Evolutionary conservation across 1,284 basidiomycete species (phyloP), one percentile per base, ranked within the genome.

Genomic region (Ceratobasidium sp.): DNA sequence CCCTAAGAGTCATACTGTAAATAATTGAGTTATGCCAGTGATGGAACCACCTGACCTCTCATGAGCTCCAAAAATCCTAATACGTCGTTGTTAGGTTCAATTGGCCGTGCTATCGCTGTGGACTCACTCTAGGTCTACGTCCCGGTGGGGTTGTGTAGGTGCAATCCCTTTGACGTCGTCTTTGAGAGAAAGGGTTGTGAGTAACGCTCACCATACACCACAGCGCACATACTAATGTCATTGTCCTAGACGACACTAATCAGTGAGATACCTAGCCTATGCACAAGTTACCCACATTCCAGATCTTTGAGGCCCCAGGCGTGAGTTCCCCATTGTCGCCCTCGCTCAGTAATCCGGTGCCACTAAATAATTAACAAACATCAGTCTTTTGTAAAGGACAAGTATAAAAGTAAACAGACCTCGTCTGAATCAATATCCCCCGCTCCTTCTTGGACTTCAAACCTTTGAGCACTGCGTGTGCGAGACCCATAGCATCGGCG

Each of bases 391-490:
- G n/a, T 44, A 40, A 56, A 56, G 4, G 44, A 29, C 9, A 15
- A 19, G 64, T 15, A 19, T 17, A 44, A 40, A 22, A 29, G 29
- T 34, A 19, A 66, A n/a, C 49, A 29, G 4, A 79, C 78, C 78
- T 82, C 13, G 84, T 85, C 74, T 85, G 84, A 43, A 85, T 83
- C 57, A 84, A 81, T 17, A 85, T 78, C 9, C 82, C 81, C 40
- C 81, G 80, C 37, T 81, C 80, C 68, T 82, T 82, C 32, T 82
- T 81, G 75, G 74, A 77, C 68, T 82, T 82, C 79, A 83, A 78
- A 4, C 84, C 84, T 65, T 79, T 79, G 37, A 85, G 75, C 56
- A 85, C 80, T 2, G 84, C 83, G 62, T 82, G 74, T 32, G 81
- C 80, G 40, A 80, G 80, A 2, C 70, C 77, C 32, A 83, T 61